Percentiles rank a stretch among this genome's conserved stretches.
Conservation (phyloP, 495 filamentous ascomycete genomes). For the Podospora conica region DNA sequence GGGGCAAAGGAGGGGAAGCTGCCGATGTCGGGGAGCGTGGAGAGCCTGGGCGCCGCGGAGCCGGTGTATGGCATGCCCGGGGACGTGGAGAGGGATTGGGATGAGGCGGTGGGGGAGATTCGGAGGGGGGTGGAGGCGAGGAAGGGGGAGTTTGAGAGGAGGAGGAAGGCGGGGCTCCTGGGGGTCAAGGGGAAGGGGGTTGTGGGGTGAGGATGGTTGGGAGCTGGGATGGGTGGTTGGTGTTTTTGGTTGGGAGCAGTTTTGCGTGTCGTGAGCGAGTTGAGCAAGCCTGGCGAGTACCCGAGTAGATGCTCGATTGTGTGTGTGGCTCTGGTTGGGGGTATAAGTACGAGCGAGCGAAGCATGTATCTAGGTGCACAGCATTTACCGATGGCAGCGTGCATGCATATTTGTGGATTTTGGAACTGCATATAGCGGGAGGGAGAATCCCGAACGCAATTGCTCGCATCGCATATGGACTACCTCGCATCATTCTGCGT, state of each 20-base stretch:
- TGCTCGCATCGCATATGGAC: no score
- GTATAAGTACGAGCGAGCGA: not conserved
- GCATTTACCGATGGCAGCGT: not conserved
- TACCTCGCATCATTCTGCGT: no score
- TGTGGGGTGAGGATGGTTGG: not conserved
- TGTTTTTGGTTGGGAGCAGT: no score
- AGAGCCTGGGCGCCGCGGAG: slow-evolving; percentile 33
- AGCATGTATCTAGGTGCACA: not conserved
- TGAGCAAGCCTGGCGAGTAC: not conserved
- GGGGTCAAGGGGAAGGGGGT: no score
- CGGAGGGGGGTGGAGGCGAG: slow-evolving; percentile 51
- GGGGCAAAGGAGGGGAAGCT: slow-evolving; percentile 16
- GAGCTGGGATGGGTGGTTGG: no score
- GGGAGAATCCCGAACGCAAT: no score
- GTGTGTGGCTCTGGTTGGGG: not conserved
- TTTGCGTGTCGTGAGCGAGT: not conserved
- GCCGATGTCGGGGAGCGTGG: slow-evolving; percentile 30
- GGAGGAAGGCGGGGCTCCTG: not conserved
- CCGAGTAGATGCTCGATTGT: not conserved
- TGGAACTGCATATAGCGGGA: not conserved
- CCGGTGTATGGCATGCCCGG: slow-evolving; percentile 69
- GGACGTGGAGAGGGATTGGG: slow-evolving; percentile 70
- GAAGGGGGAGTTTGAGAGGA: slow-evolving; percentile 34
- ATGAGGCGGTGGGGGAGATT: slow-evolving; percentile 73
- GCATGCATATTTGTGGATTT: not conserved